Conservation (phyloP, 495 filamentous ascomycete species). For the Annulohypoxylon maeteangense region DNA sequence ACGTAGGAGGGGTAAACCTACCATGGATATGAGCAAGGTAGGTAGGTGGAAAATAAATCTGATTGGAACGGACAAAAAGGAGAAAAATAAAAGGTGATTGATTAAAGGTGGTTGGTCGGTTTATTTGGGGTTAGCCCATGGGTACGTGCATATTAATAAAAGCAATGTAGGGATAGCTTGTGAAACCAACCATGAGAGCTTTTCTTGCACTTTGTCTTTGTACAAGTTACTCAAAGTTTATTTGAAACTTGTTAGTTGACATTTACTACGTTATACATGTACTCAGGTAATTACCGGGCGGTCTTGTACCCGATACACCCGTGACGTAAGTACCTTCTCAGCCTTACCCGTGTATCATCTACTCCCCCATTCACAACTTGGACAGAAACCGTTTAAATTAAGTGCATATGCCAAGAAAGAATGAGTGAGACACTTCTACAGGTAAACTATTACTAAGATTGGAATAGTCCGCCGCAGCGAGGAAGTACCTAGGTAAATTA, state of each 20-base stretch:
- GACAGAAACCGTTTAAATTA: not conserved
- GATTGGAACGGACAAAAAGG: not conserved
- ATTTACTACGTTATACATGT: too few species aligned
- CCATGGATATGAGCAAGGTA: not conserved
- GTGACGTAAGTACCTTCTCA: too few species aligned
- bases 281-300: too few species aligned
- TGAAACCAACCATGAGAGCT: not conserved
- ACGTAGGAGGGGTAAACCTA: not conserved
- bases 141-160: not conserved
- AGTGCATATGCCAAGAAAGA: not conserved
- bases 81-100: not conserved
- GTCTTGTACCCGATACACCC: too few species aligned
- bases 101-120: not conserved
- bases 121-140: not conserved
- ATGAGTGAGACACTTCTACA: not conserved
- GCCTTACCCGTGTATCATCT: not conserved
- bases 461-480: not conserved
- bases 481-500: not conserved
- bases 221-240: too few species aligned
- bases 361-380: not conserved
- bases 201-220: too few species aligned
- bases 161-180: not conserved
- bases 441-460: not conserved
- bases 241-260: too few species aligned
- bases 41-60: not conserved